Base-by-base conservation (phyloP, 495 filamentous ascomycete species). In the Staphylotrichum tortipilum region DNA sequence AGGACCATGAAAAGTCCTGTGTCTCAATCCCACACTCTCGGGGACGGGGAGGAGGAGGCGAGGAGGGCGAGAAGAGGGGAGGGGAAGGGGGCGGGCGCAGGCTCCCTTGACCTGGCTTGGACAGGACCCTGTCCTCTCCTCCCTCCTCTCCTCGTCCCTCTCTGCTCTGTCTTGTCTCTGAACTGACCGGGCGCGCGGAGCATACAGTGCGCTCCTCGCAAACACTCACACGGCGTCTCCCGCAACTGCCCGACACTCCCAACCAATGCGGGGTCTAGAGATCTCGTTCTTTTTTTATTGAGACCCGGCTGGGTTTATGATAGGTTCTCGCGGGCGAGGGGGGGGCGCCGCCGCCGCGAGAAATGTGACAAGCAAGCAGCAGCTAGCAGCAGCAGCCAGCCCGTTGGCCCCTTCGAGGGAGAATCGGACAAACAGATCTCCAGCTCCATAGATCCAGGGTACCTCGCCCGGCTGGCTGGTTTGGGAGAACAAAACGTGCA, bases 261-360 rank as follows among this genome's bases (percentile, higher is more conserved):
- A 36, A n/a, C 34, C 34, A 38, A 39, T 38, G 45, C 34, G 34
- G 24, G 34, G 34, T 38, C 35, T 47, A 35, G 45, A 39, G 45
- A 47, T 47, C 44, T 37, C 22, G 12, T 6, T 47, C 22, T 28
- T 6, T 47, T 15, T 28, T 37, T 31, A 33, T 44, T 22, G 26
- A 44, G 41, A 44, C 26, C 5, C 28, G 41, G 41, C 41, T 33
- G 22, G n/a, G 41, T 19, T 26, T 10, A 28, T 22, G 41, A 22
- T 33, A 22, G 29, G 28, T n/a, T n/a, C n/a, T n/a, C n/a, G n/a
- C n/a, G n/a, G n/a, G n/a, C n/a, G n/a, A n/a, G n/a, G n/a, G n/a
- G n/a, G n/a, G n/a, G n/a, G n/a, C n/a, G n/a, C 12, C 28, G 14
- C 26, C 15, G 5, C n/a, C 40, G 15, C 11, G 26, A 23, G 15